phyloP scores from a whole-genome alignment of 257 asterid genomes.

The Ophiorrhiza pumila region DNA sequence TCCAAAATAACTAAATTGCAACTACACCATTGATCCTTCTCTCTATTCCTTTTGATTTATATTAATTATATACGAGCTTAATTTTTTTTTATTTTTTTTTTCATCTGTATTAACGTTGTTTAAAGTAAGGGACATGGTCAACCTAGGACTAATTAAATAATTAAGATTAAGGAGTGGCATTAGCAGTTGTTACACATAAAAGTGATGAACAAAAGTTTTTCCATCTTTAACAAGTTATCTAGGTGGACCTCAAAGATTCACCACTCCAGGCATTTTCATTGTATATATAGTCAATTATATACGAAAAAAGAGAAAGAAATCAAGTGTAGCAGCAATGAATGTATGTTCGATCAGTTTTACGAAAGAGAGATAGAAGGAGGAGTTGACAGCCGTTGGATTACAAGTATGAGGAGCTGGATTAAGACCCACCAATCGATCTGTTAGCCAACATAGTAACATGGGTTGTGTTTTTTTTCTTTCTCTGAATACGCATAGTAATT shows the following conservation, averaged over 20 bases:
- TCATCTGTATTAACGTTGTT: too few species aligned
- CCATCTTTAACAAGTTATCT: slow-evolving; percentile 1
- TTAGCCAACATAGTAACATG: slow-evolving; percentile 68
- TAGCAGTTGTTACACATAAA: background rate
- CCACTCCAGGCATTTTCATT: background rate
- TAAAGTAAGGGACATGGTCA: background rate
- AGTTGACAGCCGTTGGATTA: slow-evolving; percentile 23
- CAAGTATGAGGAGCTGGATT: background rate
- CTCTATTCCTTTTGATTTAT: too few species aligned
- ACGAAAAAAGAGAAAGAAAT: background rate
- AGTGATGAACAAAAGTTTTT: background rate
- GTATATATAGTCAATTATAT: too few species aligned
- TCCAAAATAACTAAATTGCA: background rate
- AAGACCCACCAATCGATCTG: slow-evolving; percentile 42
- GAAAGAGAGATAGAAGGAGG: too few species aligned
- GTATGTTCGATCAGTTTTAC: background rate
- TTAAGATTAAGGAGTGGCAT: too few species aligned
- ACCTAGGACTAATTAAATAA: background rate
- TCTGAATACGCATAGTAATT: background rate
- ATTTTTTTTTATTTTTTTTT: too few species aligned
- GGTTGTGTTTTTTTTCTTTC: slow-evolving; percentile 31
- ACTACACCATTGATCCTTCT: too few species aligned
- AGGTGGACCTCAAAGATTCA: background rate
- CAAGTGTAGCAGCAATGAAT: background rate
- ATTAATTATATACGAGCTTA: too few species aligned